Percentiles rank a stretch among this genome's conserved stretches.
Conservation (phyloP, 257 asterid species). For the Thymus mandschuricus region DNA sequence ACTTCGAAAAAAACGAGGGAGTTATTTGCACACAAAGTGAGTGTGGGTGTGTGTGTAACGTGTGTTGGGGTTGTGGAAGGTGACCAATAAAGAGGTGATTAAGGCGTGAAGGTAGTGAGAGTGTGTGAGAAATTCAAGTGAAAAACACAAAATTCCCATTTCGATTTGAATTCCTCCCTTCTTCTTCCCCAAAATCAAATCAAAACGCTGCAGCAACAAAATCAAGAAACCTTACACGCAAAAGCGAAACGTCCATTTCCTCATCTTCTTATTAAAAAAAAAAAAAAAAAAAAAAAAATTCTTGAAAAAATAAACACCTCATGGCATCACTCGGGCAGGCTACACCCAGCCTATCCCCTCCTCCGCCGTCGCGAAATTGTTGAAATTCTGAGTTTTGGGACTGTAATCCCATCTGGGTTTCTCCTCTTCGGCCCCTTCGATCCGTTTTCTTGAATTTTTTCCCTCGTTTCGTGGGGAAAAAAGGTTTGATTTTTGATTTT, state of each 20-base stretch:
- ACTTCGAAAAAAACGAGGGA: too few species aligned
- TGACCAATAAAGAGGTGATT: slow-evolving; percentile 29
- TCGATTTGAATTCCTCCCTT: slow-evolving; percentile 24
- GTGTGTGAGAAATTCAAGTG: background rate
- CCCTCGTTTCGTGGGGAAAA: background rate
- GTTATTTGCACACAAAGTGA: slow-evolving; percentile 15
- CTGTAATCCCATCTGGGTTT: slow-evolving; percentile 32
- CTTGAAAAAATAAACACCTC: slow-evolving; percentile 23
- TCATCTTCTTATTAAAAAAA: background rate
- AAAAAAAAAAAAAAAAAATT: too few species aligned
- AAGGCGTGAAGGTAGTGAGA: slow-evolving; percentile 38
- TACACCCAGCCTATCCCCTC: slow-evolving; percentile 36
- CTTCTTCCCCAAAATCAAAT: slow-evolving; percentile 4
- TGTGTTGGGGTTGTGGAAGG: slow-evolving; percentile 26
- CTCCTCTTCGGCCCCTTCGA: background rate
- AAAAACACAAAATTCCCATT: background rate
- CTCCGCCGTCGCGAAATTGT: slow-evolving; percentile 32
- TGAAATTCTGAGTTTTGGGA: slow-evolving; percentile 13
- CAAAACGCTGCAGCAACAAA: slow-evolving; percentile 13
- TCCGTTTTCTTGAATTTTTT: slow-evolving; percentile 20
- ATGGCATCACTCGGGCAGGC: slow-evolving; percentile 39
- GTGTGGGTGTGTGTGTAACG: slow-evolving; percentile 26
- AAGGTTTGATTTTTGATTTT: slow-evolving; percentile 28
- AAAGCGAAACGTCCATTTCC: background rate
- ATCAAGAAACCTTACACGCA: background rate